Percentiles rank a stretch among this genome's conserved stretches.
These are phyloP conservation scores for Spirogloea muscicola DNA, from an alignment of 139 green algal species.

Conservation along the genomic window DNA sequence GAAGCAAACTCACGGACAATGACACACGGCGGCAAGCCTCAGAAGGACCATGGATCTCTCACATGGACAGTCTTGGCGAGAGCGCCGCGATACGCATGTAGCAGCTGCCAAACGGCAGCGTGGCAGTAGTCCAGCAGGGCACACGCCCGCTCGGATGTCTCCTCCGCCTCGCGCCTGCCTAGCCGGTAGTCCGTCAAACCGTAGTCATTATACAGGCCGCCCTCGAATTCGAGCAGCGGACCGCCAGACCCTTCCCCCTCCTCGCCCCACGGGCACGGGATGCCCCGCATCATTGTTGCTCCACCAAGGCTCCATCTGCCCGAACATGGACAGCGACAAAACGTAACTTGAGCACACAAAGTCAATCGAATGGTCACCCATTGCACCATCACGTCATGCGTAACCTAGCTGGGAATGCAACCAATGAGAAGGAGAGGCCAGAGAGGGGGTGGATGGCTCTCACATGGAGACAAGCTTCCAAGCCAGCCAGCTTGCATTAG, in stretches of 20 bases:
- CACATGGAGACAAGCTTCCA: constrained; percentile 26
- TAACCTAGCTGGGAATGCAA: no score
- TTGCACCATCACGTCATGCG: no score
- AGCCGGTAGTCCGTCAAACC: background rate
- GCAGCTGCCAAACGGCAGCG: constrained; percentile 13
- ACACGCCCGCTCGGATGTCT: background rate
- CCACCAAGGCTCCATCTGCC: constrained; percentile 19
- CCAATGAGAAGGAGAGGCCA: no score
- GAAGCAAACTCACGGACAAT: no score
- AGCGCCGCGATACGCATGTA: background rate
- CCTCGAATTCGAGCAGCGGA: constrained; percentile 19
- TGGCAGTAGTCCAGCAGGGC: constrained; percentile 20
- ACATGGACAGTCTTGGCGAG: constrained; percentile 21
- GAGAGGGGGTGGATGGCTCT: no score
- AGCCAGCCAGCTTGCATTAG: constrained; percentile 11
- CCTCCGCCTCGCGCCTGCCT: background rate
- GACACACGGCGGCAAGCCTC: no score
- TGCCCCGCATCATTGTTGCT: background rate
- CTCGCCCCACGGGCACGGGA: constrained; percentile 6
- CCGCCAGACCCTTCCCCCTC: background rate
- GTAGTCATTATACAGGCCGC: constrained; percentile 26
- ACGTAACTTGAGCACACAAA: no score
- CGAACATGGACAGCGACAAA: no score
- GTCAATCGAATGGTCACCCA: no score
- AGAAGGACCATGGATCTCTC: no score